phyloP scores from a whole-genome alignment of 1,284 basidiomycete genomes.

The Pascua guehoae region DNA sequence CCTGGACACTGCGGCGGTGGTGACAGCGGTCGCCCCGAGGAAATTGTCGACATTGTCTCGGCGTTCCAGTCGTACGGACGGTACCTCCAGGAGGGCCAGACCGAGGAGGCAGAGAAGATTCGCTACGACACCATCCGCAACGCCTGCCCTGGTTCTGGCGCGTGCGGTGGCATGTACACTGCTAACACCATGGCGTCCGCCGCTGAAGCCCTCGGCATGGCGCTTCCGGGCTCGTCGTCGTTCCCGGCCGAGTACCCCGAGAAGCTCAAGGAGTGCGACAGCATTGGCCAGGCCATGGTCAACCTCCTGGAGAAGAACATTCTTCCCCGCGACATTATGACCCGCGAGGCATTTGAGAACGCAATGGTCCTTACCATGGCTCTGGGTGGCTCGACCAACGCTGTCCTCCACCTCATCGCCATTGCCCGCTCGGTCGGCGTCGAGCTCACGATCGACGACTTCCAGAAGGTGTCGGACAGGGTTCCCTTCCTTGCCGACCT shows the following conservation, averaged over 20 bases:
- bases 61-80: constrained; percentile 95
- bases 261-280: constrained; percentile 69
- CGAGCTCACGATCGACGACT: constrained; percentile 86
- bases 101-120: constrained; percentile 71
- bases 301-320: constrained; percentile 88
- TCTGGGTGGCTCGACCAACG: constrained; percentile 89
- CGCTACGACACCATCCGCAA: constrained; percentile 82
- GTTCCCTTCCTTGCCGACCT: constrained; percentile 93
- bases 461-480: constrained; percentile 78
- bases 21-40: constrained; percentile 39
- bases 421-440: constrained; percentile 89
- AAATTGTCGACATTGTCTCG: constrained; percentile 81
- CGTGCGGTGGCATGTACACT: constrained; percentile 91
- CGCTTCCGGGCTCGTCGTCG: constrained; percentile 91
- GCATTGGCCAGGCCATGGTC: constrained; percentile 73
- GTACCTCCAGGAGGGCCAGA: constrained; percentile 83
- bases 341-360: constrained; percentile 89
- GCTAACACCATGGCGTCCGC: constrained; percentile 96
- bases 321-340: constrained; percentile 93
- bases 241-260: constrained; percentile 89
- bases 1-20: constrained; percentile 73
- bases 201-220: constrained; percentile 88
- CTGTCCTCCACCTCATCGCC: constrained; percentile 87
- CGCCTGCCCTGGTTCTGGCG: constrained; percentile 91
- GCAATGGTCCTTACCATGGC: constrained; percentile 94